Evolutionary conservation across 2,329 filamentous ascomycete genomes (phyloP), one percentile per base, ranked within the genome.

Genomic region (Cercospora berteroae): DNA sequence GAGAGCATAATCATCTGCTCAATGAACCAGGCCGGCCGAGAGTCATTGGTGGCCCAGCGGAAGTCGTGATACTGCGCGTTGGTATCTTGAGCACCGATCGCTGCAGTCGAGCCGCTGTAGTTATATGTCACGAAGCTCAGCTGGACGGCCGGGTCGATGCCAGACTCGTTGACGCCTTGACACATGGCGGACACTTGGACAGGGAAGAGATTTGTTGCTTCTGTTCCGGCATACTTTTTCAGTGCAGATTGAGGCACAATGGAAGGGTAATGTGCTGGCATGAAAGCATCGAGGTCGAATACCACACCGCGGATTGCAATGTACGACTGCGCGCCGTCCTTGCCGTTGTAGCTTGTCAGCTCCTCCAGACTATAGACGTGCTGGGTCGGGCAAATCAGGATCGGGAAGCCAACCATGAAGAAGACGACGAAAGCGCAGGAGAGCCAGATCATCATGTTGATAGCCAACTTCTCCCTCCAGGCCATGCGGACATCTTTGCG

Each of bases 361-460:
- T 99, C 95, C 5, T 86, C 81, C 2, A 89, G 83, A 59, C 92
- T 95, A 80, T 86, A 98, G 60, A 99, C 93, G 75, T 96, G 82
- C 78, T 99, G 95, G 20, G 85, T 94, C 0, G 95, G 95, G 80
- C 95, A 99, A 75, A 99, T 93, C 70, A 98, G 81, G 72, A 85
- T 82, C 0, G 96, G 96, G 77, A 99, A 96, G 64, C 89, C 85
- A 68, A 98, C 79, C 81, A 98, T 93, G 84, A 99, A 91, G 83
- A 99, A 99, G 65, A 90, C 86, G 29, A 92, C 88, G 59, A 91
- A 80, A 16, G 82, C 83, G 81, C 94, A 98, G 77, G 86, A 87
- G 66, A 94, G 82, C 95, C 96, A 99, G 77, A 99, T 99, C 76
- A 98, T 86, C 79, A 99, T 85, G 83, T 99, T 99, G 85, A 99